A percentile compares a stretch with the other conserved stretches of the same genome.
phyloP scores from a whole-genome alignment of 2,329 filamentous ascomycete genomes.

The Stagonosporopsis tanaceti region DNA sequence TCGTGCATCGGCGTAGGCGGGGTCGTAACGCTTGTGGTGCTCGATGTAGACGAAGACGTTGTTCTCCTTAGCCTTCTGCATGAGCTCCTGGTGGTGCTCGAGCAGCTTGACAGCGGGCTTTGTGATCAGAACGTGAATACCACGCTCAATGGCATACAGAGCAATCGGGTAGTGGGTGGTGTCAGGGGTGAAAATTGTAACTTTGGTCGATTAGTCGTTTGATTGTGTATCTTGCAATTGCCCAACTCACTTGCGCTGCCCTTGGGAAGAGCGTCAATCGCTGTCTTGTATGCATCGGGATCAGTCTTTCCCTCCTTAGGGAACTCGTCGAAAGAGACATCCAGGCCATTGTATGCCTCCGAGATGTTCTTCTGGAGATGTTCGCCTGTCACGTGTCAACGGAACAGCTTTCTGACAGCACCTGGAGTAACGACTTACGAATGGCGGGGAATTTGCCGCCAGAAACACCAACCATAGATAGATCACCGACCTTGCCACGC shows the following conservation, averaged over 20 bases:
- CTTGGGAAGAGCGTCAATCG: constrained; percentile 81
- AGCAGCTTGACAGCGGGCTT: constrained; percentile 92
- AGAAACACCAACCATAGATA: constrained; percentile 90
- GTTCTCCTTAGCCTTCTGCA: constrained; percentile 74
- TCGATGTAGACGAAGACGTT: constrained; percentile 92
- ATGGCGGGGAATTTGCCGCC: constrained; percentile 92
- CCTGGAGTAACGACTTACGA: constrained; percentile 62
- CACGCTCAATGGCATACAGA: constrained; percentile 86
- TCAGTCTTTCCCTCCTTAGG: constrained; percentile 77
- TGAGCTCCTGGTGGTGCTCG: constrained; percentile 77
- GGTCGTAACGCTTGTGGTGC: constrained; percentile 96
- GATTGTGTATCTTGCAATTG: background rate
- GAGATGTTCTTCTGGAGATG: constrained; percentile 89
- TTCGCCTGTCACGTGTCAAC: constrained; percentile 64
- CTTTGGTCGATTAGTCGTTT: constrained; percentile 22
- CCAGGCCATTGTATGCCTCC: constrained; percentile 85
- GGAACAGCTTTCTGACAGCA: background rate
- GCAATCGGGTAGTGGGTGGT: constrained; percentile 93
- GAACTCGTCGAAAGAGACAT: constrained; percentile 85
- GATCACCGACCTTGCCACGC: constrained; percentile 83
- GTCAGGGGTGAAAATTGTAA: constrained; percentile 96
- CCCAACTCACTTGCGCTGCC: constrained; percentile 73
- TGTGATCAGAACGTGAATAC: constrained; percentile 90
- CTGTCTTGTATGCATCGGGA: constrained; percentile 83
- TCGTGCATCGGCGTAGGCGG: constrained; percentile 87